These are phyloP conservation scores for Lumnitzera littorea DNA, from an alignment of 345 rosid species.

Conservation along the genomic window DNA sequence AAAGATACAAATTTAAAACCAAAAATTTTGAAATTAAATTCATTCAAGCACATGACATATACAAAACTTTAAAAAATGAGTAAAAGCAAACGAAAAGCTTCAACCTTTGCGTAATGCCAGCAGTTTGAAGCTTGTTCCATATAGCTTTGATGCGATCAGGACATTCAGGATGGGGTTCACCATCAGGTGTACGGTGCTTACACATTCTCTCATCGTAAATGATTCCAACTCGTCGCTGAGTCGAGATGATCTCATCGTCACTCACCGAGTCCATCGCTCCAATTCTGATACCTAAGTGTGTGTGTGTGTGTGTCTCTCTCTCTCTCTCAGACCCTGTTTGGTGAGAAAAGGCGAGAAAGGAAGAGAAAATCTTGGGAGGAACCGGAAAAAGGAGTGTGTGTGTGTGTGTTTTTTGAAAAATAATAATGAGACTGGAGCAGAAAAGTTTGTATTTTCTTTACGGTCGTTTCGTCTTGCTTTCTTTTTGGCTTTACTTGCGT, in stretches of 20 bases:
- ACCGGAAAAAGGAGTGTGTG: too few relatives aligned
- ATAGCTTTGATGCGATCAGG: conserved; percentile 67
- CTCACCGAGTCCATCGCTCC: conserved; percentile 8
- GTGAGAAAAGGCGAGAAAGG: too few relatives aligned
- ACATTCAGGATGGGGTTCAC: conserved; percentile 62
- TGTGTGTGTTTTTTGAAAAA: too few relatives aligned
- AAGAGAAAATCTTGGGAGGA: too few relatives aligned
- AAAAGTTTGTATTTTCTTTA: too few relatives aligned
- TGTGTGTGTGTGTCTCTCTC: too few relatives aligned
- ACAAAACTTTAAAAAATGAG: conserved; percentile 1
- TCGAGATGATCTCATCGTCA: neutral
- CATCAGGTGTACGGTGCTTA: conserved; percentile 61
- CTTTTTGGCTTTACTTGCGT: too few relatives aligned
- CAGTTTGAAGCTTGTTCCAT: conserved; percentile 62
- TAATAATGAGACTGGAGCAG: too few relatives aligned
- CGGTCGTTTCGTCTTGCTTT: too few relatives aligned
- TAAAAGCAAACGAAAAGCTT: conserved; percentile 3
- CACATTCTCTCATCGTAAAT: conserved; percentile 84
- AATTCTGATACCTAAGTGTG: neutral
- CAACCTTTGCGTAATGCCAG: conserved; percentile 60
- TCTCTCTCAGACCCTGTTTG: too few relatives aligned
- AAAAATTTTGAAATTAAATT: too few relatives aligned
- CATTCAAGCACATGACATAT: neutral
- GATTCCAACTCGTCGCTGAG: conserved; percentile 51
- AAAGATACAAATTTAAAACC: too few relatives aligned